A percentile compares a stretch with the other conserved stretches of the same genome.
Conservation (phyloP, 352 stramenopile species). For the Pythium utonaiense region DNA sequence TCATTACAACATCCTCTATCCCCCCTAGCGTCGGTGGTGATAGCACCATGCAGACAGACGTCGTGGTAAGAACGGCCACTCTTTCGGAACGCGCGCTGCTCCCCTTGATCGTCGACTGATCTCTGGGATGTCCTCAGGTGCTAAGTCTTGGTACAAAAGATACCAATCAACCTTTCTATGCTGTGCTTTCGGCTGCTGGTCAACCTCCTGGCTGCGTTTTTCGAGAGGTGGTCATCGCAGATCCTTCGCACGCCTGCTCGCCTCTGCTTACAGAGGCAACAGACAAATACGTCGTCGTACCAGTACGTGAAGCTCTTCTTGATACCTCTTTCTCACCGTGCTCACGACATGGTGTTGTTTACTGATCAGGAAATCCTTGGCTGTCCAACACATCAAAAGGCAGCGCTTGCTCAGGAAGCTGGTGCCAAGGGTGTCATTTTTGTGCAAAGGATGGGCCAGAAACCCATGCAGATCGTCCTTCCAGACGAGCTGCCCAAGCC, state of each 20-base stretch:
- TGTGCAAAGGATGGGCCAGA: conserved; percentile 47
- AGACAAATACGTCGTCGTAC: conserved; percentile 56
- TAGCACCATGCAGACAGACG: neutral
- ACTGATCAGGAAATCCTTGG: conserved; percentile 17
- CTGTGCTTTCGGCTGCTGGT: conserved; percentile 53
- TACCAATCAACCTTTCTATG: conserved; percentile 46
- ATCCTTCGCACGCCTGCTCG: conserved; percentile 51
- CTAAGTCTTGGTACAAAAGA: conserved; percentile 40
- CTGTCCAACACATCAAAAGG: conserved; percentile 69
- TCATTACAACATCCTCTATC: neutral
- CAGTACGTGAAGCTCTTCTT: conserved; percentile 30
- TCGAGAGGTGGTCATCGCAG: conserved; percentile 44
- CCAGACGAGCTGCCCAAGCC: conserved; percentile 37
- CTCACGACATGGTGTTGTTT: neutral
- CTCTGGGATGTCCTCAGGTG: conserved; percentile 26
- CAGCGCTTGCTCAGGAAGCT: conserved; percentile 46
- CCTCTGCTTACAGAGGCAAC: conserved; percentile 39
- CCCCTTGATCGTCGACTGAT: no score
- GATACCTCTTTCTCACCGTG: no score
- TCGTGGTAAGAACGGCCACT: neutral
- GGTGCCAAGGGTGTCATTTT: conserved; percentile 62
- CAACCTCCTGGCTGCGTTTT: conserved; percentile 53
- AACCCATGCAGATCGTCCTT: conserved; percentile 52
- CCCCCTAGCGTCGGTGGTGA: neutral
- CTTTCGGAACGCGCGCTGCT: no score